Base-by-base conservation (phyloP, 2,329 filamentous ascomycete species). In the Trichoderma brevicompactum region DNA sequence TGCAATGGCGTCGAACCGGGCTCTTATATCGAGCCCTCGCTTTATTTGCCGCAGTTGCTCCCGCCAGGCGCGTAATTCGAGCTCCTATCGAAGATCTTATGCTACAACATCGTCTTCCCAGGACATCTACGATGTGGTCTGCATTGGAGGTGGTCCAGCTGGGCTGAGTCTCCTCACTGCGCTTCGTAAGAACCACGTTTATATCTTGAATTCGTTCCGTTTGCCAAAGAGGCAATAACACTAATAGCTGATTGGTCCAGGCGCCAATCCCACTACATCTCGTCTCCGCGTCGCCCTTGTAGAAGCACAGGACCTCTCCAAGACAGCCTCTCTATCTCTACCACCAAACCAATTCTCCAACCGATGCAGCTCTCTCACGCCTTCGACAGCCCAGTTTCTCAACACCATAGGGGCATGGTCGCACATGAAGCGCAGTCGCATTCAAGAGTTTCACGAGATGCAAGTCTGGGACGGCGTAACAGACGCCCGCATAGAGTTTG, bases 381-480 rank as follows among this genome's bases (percentile, higher is more conserved):
- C 94, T 0, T 85, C 90, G 0, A 97, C 94, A 0, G 90, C 92
- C n/a, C 84, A 83, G 3, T 97, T 95, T 73, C 84, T 98, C 68
- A 84, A 92, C 74, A 82, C 85, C 5, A 95, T 96, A 67, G 95
- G 94, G 41, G 93, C 90, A 56, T 98, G 94, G 95, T 74, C 83
- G 7, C 88, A 96, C 74, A 81, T 97, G 67, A 85, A 91, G 70
- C 80, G 83, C 48, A 81, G 86, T 6, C 87, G 95, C 38, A 87
- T 95, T 40, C 94, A 97, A 79, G 85, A 89, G 0, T 99, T 97
- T 77, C 89, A 96, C 66, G 91, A 94, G 72, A 99, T 99, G 95
- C 91, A 97, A 76, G 95, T 98, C 38, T 99, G 96, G 95, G 95
- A 99, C 76, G 96, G 94, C 68, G 87, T 97, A 65, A 92, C 91